A percentile compares a stretch with the other conserved stretches of the same genome.
These are phyloP conservation scores for Yamadazyma membranifaciens DNA, from an alignment of 1,139 yeast species.

Conservation along the genomic window DNA sequence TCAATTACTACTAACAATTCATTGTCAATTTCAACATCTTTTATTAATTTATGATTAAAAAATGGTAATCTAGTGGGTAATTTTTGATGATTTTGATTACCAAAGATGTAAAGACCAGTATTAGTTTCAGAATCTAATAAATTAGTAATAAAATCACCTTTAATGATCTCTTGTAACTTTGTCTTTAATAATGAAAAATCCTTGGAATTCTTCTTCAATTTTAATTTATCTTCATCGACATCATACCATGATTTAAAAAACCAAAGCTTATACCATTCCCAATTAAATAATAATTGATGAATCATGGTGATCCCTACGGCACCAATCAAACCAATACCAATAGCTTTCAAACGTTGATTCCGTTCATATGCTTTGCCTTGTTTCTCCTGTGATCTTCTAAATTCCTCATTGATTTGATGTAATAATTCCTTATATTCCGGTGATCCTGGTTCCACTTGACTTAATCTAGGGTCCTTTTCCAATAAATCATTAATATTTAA, in stretches of 20 bases:
- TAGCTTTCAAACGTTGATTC: constrained; percentile 36
- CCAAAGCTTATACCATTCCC: constrained; percentile 31
- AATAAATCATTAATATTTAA: constrained; percentile 23
- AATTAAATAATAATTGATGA: constrained; percentile 44
- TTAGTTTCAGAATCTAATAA: constrained; percentile 19
- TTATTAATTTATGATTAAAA: constrained; percentile 61
- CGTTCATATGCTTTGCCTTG: constrained; percentile 25
- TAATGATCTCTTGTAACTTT: constrained; percentile 23
- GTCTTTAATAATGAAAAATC: constrained; percentile 20
- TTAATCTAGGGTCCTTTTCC: constrained; percentile 35
- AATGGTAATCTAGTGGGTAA: constrained; percentile 59
- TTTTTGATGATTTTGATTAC: constrained; percentile 35
- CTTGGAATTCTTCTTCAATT: constrained; percentile 21
- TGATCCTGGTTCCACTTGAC: constrained; percentile 29
- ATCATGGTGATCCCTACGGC: constrained; percentile 33
- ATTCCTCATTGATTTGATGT: constrained; percentile 29
- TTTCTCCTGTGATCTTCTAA: constrained; percentile 20
- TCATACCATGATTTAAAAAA: constrained; percentile 26
- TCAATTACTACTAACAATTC: constrained; percentile 61
- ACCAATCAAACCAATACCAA: constrained; percentile 28
- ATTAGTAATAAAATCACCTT: constrained; percentile 14
- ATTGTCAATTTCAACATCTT: constrained; percentile 53
- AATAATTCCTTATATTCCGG: constrained; percentile 40
- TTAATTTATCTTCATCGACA: constrained; percentile 23
- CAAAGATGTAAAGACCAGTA: constrained; percentile 41